phyloP scores from a whole-genome alignment of 2,329 filamentous ascomycete genomes.

The Fusarium albosuccineum region DNA sequence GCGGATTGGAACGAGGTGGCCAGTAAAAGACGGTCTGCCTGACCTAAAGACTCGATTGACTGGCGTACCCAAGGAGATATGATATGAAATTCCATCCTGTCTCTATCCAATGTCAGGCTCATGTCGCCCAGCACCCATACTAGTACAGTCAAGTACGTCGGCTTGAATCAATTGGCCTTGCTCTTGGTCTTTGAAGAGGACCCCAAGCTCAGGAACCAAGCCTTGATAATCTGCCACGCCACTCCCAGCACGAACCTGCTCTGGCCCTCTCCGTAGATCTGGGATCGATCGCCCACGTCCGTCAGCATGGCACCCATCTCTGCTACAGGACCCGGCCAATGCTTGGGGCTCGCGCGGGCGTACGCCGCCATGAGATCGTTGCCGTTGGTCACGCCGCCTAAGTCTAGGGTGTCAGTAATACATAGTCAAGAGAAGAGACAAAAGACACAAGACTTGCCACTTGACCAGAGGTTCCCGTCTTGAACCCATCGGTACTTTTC shows the following conservation, averaged over 20 bases:
- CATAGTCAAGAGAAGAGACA: neutral
- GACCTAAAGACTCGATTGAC: neutral
- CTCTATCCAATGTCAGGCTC: too few species aligned
- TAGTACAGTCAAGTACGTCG: too few species aligned
- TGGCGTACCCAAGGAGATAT: too few species aligned
- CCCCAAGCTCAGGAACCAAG: constrained; percentile 35
- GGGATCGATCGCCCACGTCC: constrained; percentile 63
- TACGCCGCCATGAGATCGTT: constrained; percentile 69
- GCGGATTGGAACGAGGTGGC: neutral
- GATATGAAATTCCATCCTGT: too few species aligned
- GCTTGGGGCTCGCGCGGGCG: constrained; percentile 56
- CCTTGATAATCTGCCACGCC: constrained; percentile 55
- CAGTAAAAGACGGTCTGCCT: constrained; percentile 24
- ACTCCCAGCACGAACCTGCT: constrained; percentile 50
- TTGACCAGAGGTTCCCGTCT: constrained; percentile 68
- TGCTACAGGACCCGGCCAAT: constrained; percentile 58
- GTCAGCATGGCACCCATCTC: constrained; percentile 60
- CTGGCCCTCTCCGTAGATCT: constrained; percentile 58
- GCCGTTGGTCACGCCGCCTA: constrained; percentile 68
- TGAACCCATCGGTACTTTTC: constrained; percentile 63
- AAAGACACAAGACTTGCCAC: constrained; percentile 55
- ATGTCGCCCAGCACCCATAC: too few species aligned
- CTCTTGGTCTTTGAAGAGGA: constrained; percentile 3
- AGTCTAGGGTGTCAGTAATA: neutral
- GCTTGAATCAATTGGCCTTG: constrained; percentile 1